A percentile compares a stretch with the other conserved stretches of the same genome.
phyloP scores from a whole-genome alignment of 208 protist species.

The Trypanosoma avium region DNA sequence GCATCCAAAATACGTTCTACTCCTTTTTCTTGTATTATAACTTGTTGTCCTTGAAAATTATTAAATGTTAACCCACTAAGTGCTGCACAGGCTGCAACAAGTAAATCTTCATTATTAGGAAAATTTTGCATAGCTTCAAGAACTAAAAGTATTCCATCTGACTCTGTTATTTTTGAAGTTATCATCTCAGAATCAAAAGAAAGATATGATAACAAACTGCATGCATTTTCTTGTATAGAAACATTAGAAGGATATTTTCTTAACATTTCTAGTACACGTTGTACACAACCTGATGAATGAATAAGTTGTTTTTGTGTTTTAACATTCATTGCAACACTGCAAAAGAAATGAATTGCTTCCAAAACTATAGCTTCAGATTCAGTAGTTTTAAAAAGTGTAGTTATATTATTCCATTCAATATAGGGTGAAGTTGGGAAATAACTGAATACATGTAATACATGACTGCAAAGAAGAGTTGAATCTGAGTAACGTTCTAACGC shows the following conservation, averaged over 20 bases:
- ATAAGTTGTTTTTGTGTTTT: conserved; percentile 85
- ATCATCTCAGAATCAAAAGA: conserved; percentile 91
- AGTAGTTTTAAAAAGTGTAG: conserved; percentile 58
- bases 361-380: conserved; percentile 64
- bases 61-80: conserved; percentile 88
- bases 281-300: conserved; percentile 71
- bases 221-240: conserved; percentile 80
- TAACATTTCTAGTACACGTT: conserved; percentile 79
- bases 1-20: conserved; percentile 78
- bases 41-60: conserved; percentile 77
- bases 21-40: conserved; percentile 75
- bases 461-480: conserved; percentile 67
- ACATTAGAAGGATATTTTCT: conserved; percentile 51
- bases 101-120: conserved; percentile 75
- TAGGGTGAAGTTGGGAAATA: conserved; percentile 74
- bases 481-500: conserved; percentile 58
- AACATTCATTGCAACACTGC: conserved; percentile 78
- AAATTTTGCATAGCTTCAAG: conserved; percentile 84
- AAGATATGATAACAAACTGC: conserved; percentile 87
- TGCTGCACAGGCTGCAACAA: conserved; percentile 81
- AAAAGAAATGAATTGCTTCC: conserved; percentile 80
- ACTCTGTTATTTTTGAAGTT: conserved; percentile 78
- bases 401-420: conserved; percentile 75
- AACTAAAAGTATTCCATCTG: conserved; percentile 68
- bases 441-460: conserved; percentile 81